Evolutionary conservation across 441 rosid species (phyloP).

Genomic region (Manihot esculenta): DNA sequence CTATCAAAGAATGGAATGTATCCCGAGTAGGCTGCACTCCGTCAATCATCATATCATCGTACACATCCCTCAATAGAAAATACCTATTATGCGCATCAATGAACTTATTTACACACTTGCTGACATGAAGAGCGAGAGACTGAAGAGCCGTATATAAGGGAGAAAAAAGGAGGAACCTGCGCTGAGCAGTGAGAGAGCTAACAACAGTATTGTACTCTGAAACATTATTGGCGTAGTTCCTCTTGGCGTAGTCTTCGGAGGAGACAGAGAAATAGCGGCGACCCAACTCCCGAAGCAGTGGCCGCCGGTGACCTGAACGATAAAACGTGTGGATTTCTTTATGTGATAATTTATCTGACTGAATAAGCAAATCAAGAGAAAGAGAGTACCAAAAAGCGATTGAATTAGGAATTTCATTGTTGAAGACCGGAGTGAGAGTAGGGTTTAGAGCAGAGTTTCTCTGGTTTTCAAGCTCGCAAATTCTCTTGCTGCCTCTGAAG

Average conservation of each 20-base stretch:
- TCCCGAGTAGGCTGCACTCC: slow-evolving; percentile 89
- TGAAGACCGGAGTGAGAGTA: not conserved
- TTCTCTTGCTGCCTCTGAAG: no score
- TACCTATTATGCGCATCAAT: slow-evolving; percentile 35
- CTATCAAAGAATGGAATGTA: slow-evolving; percentile 65
- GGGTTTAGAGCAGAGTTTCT: slow-evolving; percentile 8
- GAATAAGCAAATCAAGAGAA: not conserved
- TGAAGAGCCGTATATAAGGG: not conserved
- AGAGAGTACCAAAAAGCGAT: slow-evolving; percentile 39
- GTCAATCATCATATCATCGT: slow-evolving; percentile 90
- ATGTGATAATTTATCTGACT: not conserved
- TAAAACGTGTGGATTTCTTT: no score
- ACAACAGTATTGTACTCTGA: slow-evolving; percentile 74
- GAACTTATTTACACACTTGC: not conserved
- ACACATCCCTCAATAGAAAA: slow-evolving; percentile 75
- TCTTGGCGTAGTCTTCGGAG: slow-evolving; percentile 50
- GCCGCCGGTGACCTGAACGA: slow-evolving; percentile 45
- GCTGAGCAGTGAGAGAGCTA: slow-evolving; percentile 53
- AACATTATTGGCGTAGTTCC: slow-evolving; percentile 67
- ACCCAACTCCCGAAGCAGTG: slow-evolving; percentile 44
- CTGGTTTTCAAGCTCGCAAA: no score
- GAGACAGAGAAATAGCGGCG: slow-evolving; percentile 46
- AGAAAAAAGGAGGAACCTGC: slow-evolving; percentile 42
- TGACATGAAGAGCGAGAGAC: not conserved
- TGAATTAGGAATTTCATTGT: slow-evolving; percentile 54